Evolutionary conservation across 2,329 filamentous ascomycete genomes (phyloP).

Genomic region (Paraconiothyrium sp.): DNA sequence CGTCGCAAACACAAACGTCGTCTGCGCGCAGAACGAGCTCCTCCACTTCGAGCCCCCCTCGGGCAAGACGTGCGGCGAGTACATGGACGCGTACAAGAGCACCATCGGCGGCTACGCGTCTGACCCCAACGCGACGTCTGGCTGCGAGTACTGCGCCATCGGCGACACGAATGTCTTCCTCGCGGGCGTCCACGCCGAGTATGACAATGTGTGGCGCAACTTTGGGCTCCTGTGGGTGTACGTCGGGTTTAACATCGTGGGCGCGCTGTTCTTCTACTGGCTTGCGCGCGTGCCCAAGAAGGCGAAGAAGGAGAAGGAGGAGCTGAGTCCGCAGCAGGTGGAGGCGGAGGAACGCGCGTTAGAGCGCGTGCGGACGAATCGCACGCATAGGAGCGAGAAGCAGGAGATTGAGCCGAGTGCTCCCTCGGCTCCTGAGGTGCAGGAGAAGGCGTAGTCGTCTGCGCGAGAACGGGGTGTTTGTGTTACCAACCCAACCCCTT

Average conservation of each 20-base stretch:
- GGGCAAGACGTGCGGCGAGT: conserved; percentile 54
- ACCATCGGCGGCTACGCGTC: conserved; percentile 49
- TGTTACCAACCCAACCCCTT: too few species aligned
- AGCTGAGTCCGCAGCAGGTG: conserved; percentile 5
- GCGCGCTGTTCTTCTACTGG: conserved; percentile 64
- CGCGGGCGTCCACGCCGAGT: conserved; percentile 52
- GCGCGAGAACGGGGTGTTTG: too few species aligned
- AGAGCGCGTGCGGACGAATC: conserved; percentile 9
- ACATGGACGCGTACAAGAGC: conserved; percentile 48
- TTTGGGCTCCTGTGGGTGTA: conserved; percentile 65
- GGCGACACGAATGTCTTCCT: conserved; percentile 56
- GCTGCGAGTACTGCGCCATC: conserved; percentile 55
- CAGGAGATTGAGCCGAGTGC: too few species aligned
- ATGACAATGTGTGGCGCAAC: conserved; percentile 61
- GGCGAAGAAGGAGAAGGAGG: conserved; percentile 53
- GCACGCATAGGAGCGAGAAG: not conserved
- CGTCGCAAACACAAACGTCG: conserved; percentile 71
- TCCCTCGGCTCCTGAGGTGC: too few species aligned
- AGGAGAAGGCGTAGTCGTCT: too few species aligned
- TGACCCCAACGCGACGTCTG: conserved; percentile 41
- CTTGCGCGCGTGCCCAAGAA: conserved; percentile 64
- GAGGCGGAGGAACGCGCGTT: conserved; percentile 4
- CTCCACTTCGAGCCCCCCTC: conserved; percentile 70
- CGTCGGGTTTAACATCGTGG: conserved; percentile 61
- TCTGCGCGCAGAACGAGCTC: conserved; percentile 75